A percentile compares a stretch with the other conserved stretches of the same genome.
phyloP scores from a whole-genome alignment of 495 filamentous ascomycete genomes.

The Bathelium albidoporum region DNA sequence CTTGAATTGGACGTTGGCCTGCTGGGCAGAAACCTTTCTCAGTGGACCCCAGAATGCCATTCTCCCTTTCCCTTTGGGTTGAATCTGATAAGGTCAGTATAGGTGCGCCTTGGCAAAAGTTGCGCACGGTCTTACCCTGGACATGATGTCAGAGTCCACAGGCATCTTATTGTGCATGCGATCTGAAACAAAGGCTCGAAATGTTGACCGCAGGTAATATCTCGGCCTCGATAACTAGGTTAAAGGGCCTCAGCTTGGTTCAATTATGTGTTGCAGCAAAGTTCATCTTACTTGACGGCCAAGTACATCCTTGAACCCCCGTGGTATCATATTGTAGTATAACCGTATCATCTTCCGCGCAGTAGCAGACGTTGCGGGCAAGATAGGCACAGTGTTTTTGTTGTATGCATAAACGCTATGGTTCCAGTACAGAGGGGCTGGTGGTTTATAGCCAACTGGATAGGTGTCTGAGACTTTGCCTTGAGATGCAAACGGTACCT shows the following conservation, averaged over 20 bases:
- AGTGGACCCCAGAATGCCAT: slow-evolving; percentile 1
- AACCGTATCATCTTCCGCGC: slow-evolving; percentile 2
- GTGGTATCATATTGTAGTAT: slow-evolving; percentile 3
- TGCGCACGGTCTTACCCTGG: neutral
- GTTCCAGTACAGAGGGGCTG: slow-evolving; percentile 1
- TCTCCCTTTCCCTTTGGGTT: neutral
- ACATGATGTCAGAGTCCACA: slow-evolving; percentile 3
- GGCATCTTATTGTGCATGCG: slow-evolving; percentile 3
- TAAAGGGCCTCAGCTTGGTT: neutral
- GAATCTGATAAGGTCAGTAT: neutral
- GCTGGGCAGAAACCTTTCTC: neutral
- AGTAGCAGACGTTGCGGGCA: neutral
- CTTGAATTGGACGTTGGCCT: neutral
- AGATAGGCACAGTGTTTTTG: neutral
- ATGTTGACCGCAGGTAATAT: slow-evolving; percentile 1
- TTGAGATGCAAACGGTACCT: slow-evolving; percentile 2
- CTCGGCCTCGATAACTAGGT: neutral
- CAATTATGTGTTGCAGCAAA: neutral
- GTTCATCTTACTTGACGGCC: neutral
- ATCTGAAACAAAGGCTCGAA: slow-evolving; percentile 2
- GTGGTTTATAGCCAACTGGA: slow-evolving; percentile 1
- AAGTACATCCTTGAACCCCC: neutral
- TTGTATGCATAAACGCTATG: slow-evolving; percentile 3
- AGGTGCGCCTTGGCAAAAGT: neutral
- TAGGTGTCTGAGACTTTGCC: neutral